Evolutionary conservation across 306 rosid species (phyloP), one percentile per base, ranked within the genome.

Genomic region (Quercus alba): DNA sequence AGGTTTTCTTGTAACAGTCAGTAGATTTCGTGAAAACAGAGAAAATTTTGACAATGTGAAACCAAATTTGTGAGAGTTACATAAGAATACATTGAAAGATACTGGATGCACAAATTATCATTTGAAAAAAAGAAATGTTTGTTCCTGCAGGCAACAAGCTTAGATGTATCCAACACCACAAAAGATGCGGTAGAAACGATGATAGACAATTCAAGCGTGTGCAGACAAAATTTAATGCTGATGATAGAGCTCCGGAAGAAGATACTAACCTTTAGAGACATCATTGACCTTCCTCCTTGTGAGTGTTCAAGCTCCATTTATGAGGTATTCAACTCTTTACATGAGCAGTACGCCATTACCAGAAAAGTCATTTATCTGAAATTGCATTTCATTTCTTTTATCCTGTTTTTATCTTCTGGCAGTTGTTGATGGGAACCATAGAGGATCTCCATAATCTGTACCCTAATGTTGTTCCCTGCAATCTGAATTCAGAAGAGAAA

Each of bases 391-490:
- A 52, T 15, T 21, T 33, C n/a, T 5, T 5, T 31, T 61, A 56
- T 52, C 73, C 30, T 66, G 69, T 72, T 64, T 41, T 56, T 35
- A 14, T 46, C 20, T 58, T 38, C n/a, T 63, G 58, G 70, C 83
- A 85, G 88, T 41, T 85, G 78, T 67, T 82, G 28, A 63, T 52
- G 41, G 85, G 85, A 76, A 76, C 81, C 13, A 74, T 82, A n/a
- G 85, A 77, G 35, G 85, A 82, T 77, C 85, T 82, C 85, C 81
- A 82, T 63, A 85, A 85, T 71, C 69, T 85, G 67, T 85, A 85
- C 69, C 88, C 85, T 1, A 78, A 75, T 46, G 70, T 81, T 56
- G 78, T 78, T 64, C 72, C 70, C 23, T 2, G 74, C n/a, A 56
- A 73, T 41, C 78, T 30, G 17, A 54, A 38, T 20, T n/a, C 76